Evolutionary conservation across 768 basidiomycete species (phyloP), one percentile per base, ranked within the genome.

Genomic region (Boletus sp.): DNA sequence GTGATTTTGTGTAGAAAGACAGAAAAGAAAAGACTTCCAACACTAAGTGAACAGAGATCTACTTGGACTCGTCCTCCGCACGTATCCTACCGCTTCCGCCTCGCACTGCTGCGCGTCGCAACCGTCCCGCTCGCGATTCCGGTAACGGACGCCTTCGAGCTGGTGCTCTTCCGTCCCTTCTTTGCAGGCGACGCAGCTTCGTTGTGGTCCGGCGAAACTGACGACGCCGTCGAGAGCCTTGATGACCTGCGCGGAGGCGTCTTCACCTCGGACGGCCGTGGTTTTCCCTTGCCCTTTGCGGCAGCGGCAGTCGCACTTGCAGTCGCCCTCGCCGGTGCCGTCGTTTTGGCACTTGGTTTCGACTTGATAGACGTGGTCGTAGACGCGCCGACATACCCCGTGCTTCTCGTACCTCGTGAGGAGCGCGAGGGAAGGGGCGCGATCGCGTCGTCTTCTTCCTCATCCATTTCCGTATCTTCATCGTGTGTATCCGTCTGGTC

Each of bases 221-320:
- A 69, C 27, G 69, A 67, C 6, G 69, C 66, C 8, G 62, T 64
- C 9, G 74, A 75, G 29, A 76, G 64, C 41, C 75, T 66, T 30
- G 75, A 73, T n/a, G 74, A 77, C 27, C 76, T 69, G 19, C 75
- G 63, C 10, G 65, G 63, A 7, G 66, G 60, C n/a, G 71, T 62
- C 49, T 55, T 63, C 47, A 51, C 50, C 21, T 70, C 65, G 21
- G 60, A 53, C 27, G 53, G 45, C 25, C 58, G 57, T 13, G 58
- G 47, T 44, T 51, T 69, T 42, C 41, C 35, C 35, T 65, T 69
- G 19, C 54, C 50, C 43, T 60, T 68, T 29, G 38, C 6, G 10
- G n/a, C 2, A 25, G 54, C 35, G 2, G 34, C 35, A 3, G 47
- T 19, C 8, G 37, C 9, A 11, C 38, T 37, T 11, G 17, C 33